These are phyloP conservation scores for Pseudonitzschia delicatissima DNA, from an alignment of 108 stramenopile genomes.

Conservation along the genomic window DNA sequence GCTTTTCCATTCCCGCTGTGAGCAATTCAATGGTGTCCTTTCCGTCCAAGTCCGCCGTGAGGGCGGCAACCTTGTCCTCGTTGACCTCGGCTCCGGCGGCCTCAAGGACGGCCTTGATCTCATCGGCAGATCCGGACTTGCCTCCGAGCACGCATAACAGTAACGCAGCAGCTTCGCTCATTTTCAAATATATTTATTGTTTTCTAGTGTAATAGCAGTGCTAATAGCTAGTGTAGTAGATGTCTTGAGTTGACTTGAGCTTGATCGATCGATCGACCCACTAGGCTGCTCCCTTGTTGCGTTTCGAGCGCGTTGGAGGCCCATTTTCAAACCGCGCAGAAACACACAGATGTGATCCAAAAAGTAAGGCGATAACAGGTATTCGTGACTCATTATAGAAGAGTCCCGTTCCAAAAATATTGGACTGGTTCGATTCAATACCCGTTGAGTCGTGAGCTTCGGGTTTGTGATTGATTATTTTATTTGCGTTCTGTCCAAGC, in stretches of 20 bases:
- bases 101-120: constrained; percentile 80
- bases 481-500: too few relatives aligned
- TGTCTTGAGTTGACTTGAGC: too few relatives aligned
- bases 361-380: constrained; percentile 9
- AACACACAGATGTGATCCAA: too few relatives aligned
- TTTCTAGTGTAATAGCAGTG: neutral
- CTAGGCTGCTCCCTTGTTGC: too few relatives aligned
- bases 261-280: too few relatives aligned
- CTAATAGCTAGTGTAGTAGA: too few relatives aligned
- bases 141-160: constrained; percentile 84
- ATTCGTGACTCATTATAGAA: neutral
- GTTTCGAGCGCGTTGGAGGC: too few relatives aligned
- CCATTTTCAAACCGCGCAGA: too few relatives aligned
- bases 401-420: too few relatives aligned
- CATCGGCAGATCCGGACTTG: constrained; percentile 73
- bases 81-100: constrained; percentile 77
- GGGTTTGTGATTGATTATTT: too few relatives aligned
- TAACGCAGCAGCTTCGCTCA: constrained; percentile 83
- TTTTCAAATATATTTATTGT: constrained; percentile 28
- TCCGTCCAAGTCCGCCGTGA: constrained; percentile 77
- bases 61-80: constrained; percentile 60
- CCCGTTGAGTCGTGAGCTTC: too few relatives aligned
- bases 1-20: constrained; percentile 79
- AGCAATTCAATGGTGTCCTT: constrained; percentile 83
- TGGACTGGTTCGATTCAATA: too few relatives aligned